Conservation (phyloP, 306 rosid species). For the Medicago lupulina region DNA sequence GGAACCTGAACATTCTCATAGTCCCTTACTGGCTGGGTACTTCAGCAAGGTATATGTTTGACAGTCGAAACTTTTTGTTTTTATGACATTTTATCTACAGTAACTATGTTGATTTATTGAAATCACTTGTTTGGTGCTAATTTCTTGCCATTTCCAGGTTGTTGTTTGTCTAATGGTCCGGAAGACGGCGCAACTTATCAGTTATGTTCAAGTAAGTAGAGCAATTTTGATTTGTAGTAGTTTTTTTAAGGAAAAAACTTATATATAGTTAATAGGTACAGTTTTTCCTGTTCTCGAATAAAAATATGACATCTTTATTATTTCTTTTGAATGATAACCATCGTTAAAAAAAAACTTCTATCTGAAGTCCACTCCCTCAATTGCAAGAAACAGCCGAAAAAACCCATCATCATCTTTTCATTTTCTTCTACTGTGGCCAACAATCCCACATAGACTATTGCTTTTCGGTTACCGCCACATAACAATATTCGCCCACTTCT, state of each 20-base stretch:
- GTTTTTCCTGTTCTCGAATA: too few relatives aligned
- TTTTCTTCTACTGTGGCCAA: too few relatives aligned
- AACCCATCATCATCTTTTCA: too few relatives aligned
- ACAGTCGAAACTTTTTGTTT: slow-evolving; percentile 34
- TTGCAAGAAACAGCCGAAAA: too few relatives aligned
- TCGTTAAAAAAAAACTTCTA: too few relatives aligned
- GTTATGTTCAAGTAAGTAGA: slow-evolving; percentile 88
- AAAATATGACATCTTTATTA: too few relatives aligned
- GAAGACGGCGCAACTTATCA: slow-evolving; percentile 90
- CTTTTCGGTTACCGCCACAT: too few relatives aligned
- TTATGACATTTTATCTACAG: slow-evolving; percentile 2
- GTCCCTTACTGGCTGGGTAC: slow-evolving; percentile 86
- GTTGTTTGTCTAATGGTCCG: slow-evolving; percentile 91
- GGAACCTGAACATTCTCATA: slow-evolving; percentile 80
- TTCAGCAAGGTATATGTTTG: slow-evolving; percentile 82
- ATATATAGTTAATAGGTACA: too few relatives aligned
- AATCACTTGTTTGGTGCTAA: slow-evolving; percentile 27
- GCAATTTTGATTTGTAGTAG: slow-evolving; percentile 21
- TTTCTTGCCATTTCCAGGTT: slow-evolving; percentile 58
- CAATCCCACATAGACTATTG: too few relatives aligned
- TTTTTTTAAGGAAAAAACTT: not conserved
- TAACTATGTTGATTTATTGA: slow-evolving; percentile 7
- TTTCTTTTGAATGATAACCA: too few relatives aligned
- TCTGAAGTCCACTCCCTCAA: too few relatives aligned
- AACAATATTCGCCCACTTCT: too few relatives aligned